Evolutionary conservation across 306 rosid species (phyloP).

Genomic region (Pyrus betulifolia): DNA sequence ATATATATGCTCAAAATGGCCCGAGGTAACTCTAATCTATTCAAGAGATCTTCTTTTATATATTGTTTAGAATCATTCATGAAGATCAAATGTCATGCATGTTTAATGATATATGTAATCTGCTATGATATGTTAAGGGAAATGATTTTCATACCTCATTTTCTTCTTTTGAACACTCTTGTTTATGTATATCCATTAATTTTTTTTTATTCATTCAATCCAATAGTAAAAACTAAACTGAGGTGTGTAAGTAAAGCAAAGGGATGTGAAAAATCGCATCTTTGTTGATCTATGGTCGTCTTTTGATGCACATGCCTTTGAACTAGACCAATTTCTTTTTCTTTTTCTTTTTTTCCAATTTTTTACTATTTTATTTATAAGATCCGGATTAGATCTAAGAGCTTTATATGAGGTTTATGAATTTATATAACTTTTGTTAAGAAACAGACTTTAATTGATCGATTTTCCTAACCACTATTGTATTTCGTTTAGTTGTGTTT

Average conservation of each 20-base stretch:
- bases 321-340: neutral
- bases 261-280: too few species aligned
- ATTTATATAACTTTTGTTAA: neutral
- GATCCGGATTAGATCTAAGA: neutral
- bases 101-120: neutral
- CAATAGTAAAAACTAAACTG: too few species aligned
- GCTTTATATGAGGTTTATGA: neutral
- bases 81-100: neutral
- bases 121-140: too few species aligned
- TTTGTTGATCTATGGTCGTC: neutral
- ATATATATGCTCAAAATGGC: constrained; percentile 4
- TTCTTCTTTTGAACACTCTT: too few species aligned
- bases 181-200: too few species aligned
- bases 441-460: neutral
- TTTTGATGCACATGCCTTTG: neutral
- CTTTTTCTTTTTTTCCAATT: neutral
- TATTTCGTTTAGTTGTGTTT: neutral
- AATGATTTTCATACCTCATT: too few species aligned
- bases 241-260: too few species aligned
- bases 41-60: neutral
- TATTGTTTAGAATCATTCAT: neutral
- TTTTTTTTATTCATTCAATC: too few species aligned
- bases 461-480: neutral
- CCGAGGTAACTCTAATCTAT: constrained; percentile 10
- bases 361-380: neutral